Evolutionary conservation across 2,329 filamentous ascomycete genomes (phyloP).

Genomic region (Pseudogymnoascus sp.): DNA sequence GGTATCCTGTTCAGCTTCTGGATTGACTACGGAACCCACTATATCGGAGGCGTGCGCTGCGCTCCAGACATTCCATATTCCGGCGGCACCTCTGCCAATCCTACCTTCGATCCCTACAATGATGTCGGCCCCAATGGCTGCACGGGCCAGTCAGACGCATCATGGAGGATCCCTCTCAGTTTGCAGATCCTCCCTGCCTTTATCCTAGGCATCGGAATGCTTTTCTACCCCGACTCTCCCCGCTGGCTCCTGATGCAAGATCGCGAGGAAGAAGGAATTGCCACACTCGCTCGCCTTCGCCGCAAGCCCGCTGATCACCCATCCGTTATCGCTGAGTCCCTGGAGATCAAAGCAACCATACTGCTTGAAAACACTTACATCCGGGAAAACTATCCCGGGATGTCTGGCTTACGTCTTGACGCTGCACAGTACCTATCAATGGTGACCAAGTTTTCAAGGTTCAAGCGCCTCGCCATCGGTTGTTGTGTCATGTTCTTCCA

Average conservation of each 20-base stretch:
- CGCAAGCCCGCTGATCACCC: constrained; percentile 38
- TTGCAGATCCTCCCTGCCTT: constrained; percentile 47
- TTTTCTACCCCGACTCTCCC: constrained; percentile 51
- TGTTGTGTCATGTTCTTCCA: constrained; percentile 26
- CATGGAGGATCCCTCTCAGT: constrained; percentile 49
- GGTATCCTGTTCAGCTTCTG: constrained; percentile 26
- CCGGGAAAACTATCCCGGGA: constrained; percentile 38
- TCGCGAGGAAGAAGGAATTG: constrained; percentile 43
- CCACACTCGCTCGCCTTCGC: constrained; percentile 42
- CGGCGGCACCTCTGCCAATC: constrained; percentile 12
- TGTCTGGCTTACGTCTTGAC: constrained; percentile 14
- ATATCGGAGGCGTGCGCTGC: constrained; percentile 21
- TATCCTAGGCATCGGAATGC: constrained; percentile 45
- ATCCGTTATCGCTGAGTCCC: constrained; percentile 44
- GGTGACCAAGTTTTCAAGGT: constrained; percentile 15
- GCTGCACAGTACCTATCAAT: constrained; percentile 14
- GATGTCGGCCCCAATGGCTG: constrained; percentile 19
- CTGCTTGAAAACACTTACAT: constrained; percentile 47
- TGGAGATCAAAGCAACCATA: constrained; percentile 50
- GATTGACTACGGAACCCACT: constrained; percentile 24
- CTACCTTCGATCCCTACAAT: constrained; percentile 16
- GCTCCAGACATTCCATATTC: constrained; percentile 18
- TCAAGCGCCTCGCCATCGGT: constrained; percentile 17
- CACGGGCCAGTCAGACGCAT: constrained; percentile 31
- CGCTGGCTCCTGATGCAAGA: constrained; percentile 48